Evolutionary conservation across 306 rosid species (phyloP), one percentile per base, ranked within the genome.

Genomic region (Luffa aegyptiaca): DNA sequence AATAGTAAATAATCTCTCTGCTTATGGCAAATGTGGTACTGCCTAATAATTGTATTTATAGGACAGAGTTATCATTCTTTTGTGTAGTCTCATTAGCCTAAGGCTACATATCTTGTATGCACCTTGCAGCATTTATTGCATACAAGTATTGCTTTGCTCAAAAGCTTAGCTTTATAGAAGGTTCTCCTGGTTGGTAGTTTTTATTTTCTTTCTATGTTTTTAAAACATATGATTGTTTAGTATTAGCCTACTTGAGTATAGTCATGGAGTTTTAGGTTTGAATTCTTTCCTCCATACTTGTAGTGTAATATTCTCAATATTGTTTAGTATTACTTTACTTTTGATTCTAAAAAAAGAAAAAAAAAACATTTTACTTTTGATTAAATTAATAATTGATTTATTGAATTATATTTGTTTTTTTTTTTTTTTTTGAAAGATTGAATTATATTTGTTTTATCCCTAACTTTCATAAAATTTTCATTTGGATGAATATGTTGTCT

Each of bases 51-150:
- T 81, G 33, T 48, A 61, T 81, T 20, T 80, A 36, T 16, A 39
- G 70, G 17, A 14, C 69, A 46, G 12, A 52, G n/a, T 51, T 74
- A 35, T 51, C 62, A 74, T 74, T 74, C 78, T 74, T 73, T 73
- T 33, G 26, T 31, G 57, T 35, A 74, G 62, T 35, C 78, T 49
- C 33, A 35, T 31, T 14, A 51, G 78, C 48, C 63, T 49, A 51
- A 52, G 63, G 61, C 61, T 35, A 31, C 41, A 70, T 44, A 48
- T 72, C 77, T 72, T 72, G 7, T 72, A 14, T 45, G 56, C 76
- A 71, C 18, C 17, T 72, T 72, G 41, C 44, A 44, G 53, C 55
- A 44, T 70, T 70, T 20, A 21, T 68, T 66, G 75, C 51, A 68
- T 39, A 41, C 51, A 68, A 18, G 33, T 16, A 26, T 37, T 37